Conservation (phyloP, 192 early-diverging fungal genomes). For the Radiomyces spectabilis region DNA sequence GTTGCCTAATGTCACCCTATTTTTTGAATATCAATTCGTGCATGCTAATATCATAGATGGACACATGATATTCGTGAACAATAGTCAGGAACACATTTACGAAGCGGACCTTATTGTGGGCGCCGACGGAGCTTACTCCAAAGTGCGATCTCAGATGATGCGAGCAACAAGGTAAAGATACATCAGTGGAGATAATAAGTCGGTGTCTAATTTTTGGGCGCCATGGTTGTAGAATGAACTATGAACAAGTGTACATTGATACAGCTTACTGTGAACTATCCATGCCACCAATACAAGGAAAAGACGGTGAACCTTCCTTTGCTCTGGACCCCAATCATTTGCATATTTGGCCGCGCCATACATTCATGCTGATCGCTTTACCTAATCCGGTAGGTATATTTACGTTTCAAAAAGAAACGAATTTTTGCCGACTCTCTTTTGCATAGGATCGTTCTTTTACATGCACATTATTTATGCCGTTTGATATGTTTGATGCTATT, state of each 20-base stretch:
- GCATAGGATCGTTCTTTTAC: conserved; percentile 85
- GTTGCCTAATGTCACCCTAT: conserved; percentile 57
- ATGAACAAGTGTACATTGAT: conserved; percentile 83
- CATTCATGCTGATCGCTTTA: conserved; percentile 97
- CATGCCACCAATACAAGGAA: conserved; percentile 60
- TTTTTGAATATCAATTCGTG: conserved; percentile 69
- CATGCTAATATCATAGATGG: conserved; percentile 69
- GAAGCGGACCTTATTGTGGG: conserved; percentile 78
- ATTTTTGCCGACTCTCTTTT: neutral
- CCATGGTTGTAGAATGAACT: conserved; percentile 61
- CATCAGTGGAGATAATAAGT: neutral
- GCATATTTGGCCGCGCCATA: conserved; percentile 96
- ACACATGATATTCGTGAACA: conserved; percentile 19
- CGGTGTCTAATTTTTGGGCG: neutral
- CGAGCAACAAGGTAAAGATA: conserved; percentile 50
- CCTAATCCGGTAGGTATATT: conserved; percentile 68
- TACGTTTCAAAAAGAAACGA: neutral
- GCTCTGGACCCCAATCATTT: conserved; percentile 86
- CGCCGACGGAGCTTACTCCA: conserved; percentile 84
- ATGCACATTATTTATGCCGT: conserved; percentile 95
- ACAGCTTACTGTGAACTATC: conserved; percentile 89
- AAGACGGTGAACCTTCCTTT: conserved; percentile 54
- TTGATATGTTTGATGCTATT: conserved; percentile 68
- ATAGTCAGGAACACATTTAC: too few species aligned
- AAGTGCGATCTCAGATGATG: conserved; percentile 77